Evolutionary conservation across 257 asterid species (phyloP).

Genomic region (Petunia axillaris): DNA sequence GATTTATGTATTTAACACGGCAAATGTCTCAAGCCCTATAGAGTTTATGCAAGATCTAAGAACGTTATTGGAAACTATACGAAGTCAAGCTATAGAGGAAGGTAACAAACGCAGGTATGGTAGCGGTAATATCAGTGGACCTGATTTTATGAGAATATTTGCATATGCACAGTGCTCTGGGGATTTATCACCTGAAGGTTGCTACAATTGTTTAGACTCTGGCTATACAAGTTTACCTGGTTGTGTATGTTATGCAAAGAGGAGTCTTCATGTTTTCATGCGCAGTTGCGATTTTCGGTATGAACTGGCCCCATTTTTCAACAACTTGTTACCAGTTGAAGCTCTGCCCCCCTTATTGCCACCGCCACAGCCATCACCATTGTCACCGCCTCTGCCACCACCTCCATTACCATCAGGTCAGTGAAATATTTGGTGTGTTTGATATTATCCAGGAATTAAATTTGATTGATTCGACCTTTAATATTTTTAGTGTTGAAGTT

Average conservation of each 20-base stretch:
- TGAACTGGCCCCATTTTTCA: not conserved
- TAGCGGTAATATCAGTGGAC: not conserved
- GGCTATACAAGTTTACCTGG: not conserved
- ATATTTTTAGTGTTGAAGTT: no score
- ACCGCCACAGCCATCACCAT: no score
- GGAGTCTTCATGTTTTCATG: not conserved
- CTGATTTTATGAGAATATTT: slow-evolving; percentile 10
- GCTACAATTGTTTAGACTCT: not conserved
- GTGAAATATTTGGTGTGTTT: not conserved
- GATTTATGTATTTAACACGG: not conserved
- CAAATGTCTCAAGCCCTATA: not conserved
- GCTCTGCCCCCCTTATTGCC: not conserved
- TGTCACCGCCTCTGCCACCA: no score
- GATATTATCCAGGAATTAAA: no score
- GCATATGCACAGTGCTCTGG: slow-evolving; percentile 19
- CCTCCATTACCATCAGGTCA: not conserved
- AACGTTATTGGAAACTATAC: slow-evolving; percentile 19
- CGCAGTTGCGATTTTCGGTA: slow-evolving; percentile 3
- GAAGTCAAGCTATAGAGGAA: not conserved
- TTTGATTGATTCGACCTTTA: no score
- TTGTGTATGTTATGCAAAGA: not conserved
- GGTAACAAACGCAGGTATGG: slow-evolving; percentile 19
- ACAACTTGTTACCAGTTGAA: not conserved
- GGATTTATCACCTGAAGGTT: not conserved
- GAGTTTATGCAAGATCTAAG: slow-evolving; percentile 20